Conservation (phyloP, 2,329 filamentous ascomycete genomes). For the Rhytidhysteron rufulum region DNA sequence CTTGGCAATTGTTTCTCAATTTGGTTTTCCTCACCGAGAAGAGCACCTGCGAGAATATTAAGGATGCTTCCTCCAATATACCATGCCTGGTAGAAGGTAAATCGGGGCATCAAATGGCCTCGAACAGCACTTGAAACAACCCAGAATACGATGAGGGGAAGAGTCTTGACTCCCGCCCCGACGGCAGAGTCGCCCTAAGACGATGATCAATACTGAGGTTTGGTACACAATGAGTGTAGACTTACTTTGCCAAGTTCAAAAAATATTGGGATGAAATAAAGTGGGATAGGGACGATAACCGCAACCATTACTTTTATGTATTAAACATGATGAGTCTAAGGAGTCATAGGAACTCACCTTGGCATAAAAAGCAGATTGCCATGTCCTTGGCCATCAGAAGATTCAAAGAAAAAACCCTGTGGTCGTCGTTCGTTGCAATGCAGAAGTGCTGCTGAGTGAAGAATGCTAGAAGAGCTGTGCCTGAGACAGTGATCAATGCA, state of each 20-base stretch:
- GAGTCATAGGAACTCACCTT: too few relatives aligned
- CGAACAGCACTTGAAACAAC: conserved; percentile 6
- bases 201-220: not conserved
- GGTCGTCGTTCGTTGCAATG: too few relatives aligned
- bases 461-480: too few relatives aligned
- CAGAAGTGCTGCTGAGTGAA: too few relatives aligned
- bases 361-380: too few relatives aligned
- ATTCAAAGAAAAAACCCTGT: too few relatives aligned
- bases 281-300: not conserved
- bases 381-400: too few relatives aligned
- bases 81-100: conserved; percentile 12
- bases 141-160: conserved; percentile 12
- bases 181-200: conserved; percentile 9
- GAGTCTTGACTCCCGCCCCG: conserved; percentile 9
- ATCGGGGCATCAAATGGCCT: conserved; percentile 9
- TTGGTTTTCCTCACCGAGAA: conserved; percentile 3
- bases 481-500: too few relatives aligned
- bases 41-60: conserved; percentile 4
- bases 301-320: too few relatives aligned
- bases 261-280: conserved; percentile 14
- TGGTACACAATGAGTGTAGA: not conserved
- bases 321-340: too few relatives aligned
- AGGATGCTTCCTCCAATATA: conserved; percentile 7
- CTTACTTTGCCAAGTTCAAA: conserved; percentile 9
- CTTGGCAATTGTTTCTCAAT: too few relatives aligned